Percentiles rank a stretch among this genome's conserved stretches.
Evolutionary conservation across 768 basidiomycete species (phyloP).

Genomic region (Gyrodon lividus): DNA sequence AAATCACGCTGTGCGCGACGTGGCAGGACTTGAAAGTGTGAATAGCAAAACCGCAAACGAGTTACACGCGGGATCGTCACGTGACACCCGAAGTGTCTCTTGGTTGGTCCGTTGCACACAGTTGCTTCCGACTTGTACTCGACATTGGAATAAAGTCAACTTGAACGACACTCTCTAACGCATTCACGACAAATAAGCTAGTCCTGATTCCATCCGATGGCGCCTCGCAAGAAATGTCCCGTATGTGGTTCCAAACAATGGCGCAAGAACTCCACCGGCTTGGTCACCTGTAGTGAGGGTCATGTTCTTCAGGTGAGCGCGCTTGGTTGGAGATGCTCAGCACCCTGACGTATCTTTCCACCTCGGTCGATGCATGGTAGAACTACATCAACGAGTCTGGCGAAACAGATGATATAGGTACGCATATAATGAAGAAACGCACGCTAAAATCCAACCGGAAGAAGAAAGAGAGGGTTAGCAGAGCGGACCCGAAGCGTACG

Average conservation of each 20-base stretch:
- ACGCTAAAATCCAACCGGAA: constrained; percentile 56
- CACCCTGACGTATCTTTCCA: neutral
- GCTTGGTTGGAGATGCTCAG: neutral
- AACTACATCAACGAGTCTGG: constrained; percentile 80
- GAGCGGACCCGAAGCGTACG: constrained; percentile 61
- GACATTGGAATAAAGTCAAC: neutral
- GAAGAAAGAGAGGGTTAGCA: constrained; percentile 49
- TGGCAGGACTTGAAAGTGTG: neutral
- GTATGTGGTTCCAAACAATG: constrained; percentile 84
- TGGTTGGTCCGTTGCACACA: no score
- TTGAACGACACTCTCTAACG: neutral
- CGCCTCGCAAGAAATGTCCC: constrained; percentile 62
- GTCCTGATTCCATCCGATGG: constrained; percentile 41
- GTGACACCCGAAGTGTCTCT: no score
- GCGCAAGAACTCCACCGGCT: constrained; percentile 82
- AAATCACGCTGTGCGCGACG: neutral
- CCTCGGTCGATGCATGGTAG: constrained; percentile 36
- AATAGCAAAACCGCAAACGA: no score
- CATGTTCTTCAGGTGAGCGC: constrained; percentile 78
- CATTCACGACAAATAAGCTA: constrained; percentile 6
- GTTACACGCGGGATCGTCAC: no score
- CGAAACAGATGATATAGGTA: constrained; percentile 63
- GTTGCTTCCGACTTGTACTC: no score
- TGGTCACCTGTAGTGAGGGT: constrained; percentile 86
- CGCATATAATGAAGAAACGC: constrained; percentile 65